These are phyloP conservation scores for Carallia pectinifolia DNA, from an alignment of 345 rosid species.

Conservation along the genomic window DNA sequence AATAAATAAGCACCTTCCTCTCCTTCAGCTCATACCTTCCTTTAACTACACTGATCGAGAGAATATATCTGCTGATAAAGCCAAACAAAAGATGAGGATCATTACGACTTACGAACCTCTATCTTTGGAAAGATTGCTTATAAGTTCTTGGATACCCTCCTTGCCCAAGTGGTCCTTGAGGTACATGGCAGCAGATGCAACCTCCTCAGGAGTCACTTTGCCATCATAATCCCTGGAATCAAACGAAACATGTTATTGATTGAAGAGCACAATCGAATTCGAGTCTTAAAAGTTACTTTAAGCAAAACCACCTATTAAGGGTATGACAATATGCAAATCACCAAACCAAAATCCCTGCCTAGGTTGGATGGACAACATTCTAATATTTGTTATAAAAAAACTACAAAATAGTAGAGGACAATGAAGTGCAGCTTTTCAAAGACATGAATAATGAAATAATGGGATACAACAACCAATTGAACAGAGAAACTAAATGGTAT, in stretches of 20 bases:
- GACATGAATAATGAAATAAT: too few species aligned
- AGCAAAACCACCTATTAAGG: not conserved
- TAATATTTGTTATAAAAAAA: too few species aligned
- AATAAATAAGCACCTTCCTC: too few species aligned
- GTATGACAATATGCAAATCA: not conserved
- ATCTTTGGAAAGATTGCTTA: conserved; percentile 83
- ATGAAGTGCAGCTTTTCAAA: too few species aligned
- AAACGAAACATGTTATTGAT: conserved; percentile 13
- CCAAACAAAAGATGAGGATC: not conserved
- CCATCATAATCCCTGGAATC: conserved; percentile 83
- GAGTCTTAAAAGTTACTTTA: not conserved
- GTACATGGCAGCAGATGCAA: conserved; percentile 81
- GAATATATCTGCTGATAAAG: not conserved
- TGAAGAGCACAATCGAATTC: not conserved
- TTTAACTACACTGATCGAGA: too few species aligned
- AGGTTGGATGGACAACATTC: too few species aligned
- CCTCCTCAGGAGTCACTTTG: conserved; percentile 92
- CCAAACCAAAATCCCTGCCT: not conserved
- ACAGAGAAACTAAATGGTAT: too few species aligned
- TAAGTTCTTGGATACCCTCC: conserved; percentile 90
- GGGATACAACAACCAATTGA: too few species aligned
- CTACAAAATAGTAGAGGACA: too few species aligned
- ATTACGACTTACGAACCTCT: conserved; percentile 50
- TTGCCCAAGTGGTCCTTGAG: conserved; percentile 79
- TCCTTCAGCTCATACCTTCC: too few species aligned